These are phyloP conservation scores for Lunularia cruciata DNA, from an alignment of 225 moss, liverwort and hornwort species.

Conservation along the genomic window DNA sequence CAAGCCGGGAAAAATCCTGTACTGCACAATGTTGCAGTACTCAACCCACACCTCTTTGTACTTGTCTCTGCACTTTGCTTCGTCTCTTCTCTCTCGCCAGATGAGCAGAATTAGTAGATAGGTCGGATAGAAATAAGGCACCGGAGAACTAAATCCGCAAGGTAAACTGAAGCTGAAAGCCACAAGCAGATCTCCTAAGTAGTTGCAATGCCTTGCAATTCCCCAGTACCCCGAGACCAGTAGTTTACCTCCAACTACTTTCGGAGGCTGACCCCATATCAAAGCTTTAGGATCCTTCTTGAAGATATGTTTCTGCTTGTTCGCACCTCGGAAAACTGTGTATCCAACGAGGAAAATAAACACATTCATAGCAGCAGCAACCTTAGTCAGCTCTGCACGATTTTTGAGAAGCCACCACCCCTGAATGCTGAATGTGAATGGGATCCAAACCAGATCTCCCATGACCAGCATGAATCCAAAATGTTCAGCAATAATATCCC, in stretches of 20 bases:
- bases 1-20: conserved; percentile 83
- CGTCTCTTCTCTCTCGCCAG: conserved; percentile 93
- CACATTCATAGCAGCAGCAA: conserved; percentile 57
- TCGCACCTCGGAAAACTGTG: conserved; percentile 83
- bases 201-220: conserved; percentile 96
- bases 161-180: conserved; percentile 93
- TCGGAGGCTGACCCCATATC: conserved; percentile 81
- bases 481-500: conserved; percentile 96
- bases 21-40: conserved; percentile 76
- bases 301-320: conserved; percentile 90
- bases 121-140: conserved; percentile 88
- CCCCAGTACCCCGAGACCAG: conserved; percentile 97
- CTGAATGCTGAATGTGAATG: conserved; percentile 92
- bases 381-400: conserved; percentile 49
- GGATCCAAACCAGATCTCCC: conserved; percentile 93
- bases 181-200: conserved; percentile 87
- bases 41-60: conserved; percentile 87
- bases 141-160: conserved; percentile 78
- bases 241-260: conserved; percentile 72
- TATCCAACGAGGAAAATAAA: conserved; percentile 68
- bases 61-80: conserved; percentile 80
- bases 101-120: conserved; percentile 83
- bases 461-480: conserved; percentile 95
- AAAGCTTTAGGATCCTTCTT: conserved; percentile 78
- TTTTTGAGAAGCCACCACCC: conserved; percentile 79